Conservation (phyloP, 805 yeast genomes). For the Debaryomyces hansenii region DNA sequence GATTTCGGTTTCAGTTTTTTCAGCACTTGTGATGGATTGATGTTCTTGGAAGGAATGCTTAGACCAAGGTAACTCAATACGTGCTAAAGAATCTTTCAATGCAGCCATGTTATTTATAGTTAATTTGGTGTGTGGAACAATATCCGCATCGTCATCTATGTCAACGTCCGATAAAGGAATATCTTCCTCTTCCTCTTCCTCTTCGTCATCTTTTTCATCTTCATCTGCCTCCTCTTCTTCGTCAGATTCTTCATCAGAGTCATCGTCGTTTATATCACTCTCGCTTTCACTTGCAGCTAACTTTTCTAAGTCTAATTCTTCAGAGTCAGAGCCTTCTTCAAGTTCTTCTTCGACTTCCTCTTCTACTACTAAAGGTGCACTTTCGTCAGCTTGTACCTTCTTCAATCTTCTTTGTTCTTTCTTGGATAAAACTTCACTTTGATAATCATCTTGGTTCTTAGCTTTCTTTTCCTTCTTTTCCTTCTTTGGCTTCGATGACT, state of each 20-base stretch:
- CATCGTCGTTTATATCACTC: constrained; percentile 34
- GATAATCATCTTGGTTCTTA: constrained; percentile 32
- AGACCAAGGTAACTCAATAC: constrained; percentile 64
- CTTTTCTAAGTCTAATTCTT: constrained; percentile 48
- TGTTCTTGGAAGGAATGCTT: constrained; percentile 81
- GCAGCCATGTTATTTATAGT: constrained; percentile 91
- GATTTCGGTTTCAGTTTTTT: constrained; percentile 61
- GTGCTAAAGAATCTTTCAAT: constrained; percentile 62
- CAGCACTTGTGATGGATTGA: constrained; percentile 65
- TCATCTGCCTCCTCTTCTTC: constrained; percentile 47
- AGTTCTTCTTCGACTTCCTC: constrained; percentile 47
- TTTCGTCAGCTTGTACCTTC: constrained; percentile 41
- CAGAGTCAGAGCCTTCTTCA: constrained; percentile 39
- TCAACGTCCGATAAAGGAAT: constrained; percentile 89
- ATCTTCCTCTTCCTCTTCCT: constrained; percentile 71
- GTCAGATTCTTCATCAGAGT: constrained; percentile 31
- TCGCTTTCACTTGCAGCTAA: constrained; percentile 58
- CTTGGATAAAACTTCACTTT: constrained; percentile 56
- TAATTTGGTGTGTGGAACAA: constrained; percentile 86
- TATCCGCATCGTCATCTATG: constrained; percentile 90
- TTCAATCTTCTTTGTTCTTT: constrained; percentile 63
- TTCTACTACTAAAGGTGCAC: constrained; percentile 27
- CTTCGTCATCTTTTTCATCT: constrained; percentile 56
- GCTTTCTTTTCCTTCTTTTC: constrained; percentile 10
- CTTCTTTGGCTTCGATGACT: not conserved